Evolutionary conservation across 148 eudicot species (phyloP).

Genomic region (Oxyria digyna): DNA sequence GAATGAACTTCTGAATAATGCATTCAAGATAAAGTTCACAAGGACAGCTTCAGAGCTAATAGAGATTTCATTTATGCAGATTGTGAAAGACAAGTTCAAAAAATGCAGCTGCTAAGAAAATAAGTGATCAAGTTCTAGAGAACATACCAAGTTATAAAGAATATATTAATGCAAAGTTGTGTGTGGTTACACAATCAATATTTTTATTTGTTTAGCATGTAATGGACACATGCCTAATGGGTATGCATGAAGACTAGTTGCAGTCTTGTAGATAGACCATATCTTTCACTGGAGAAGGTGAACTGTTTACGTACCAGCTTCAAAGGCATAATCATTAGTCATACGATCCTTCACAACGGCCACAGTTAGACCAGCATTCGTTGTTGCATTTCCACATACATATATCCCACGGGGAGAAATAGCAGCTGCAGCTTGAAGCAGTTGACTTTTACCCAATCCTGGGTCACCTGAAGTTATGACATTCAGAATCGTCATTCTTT

Average conservation of each 20-base stretch:
- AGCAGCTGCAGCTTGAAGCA: constrained; percentile 91
- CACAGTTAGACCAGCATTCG: constrained; percentile 97
- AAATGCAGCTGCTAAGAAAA: background rate
- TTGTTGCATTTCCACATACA: constrained; percentile 96
- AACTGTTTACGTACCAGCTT: constrained; percentile 58
- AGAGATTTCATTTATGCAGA: background rate
- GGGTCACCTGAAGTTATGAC: constrained; percentile 67
- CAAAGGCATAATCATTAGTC: constrained; percentile 94
- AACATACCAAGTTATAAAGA: background rate
- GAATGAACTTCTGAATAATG: background rate
- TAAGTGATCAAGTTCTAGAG: background rate
- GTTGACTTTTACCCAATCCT: constrained; percentile 96
- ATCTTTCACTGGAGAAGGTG: constrained; percentile 2
- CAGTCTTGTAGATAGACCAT: background rate
- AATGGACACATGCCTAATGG: background rate
- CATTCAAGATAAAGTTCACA: background rate
- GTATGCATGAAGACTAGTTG: background rate
- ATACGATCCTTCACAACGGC: constrained; percentile 94
- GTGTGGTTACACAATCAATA: background rate
- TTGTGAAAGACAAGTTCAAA: background rate
- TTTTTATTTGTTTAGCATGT: background rate
- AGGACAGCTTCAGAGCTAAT: background rate
- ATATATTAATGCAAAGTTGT: background rate
- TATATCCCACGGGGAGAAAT: constrained; percentile 98
- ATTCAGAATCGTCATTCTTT: constrained; percentile 1